phyloP scores from a whole-genome alignment of 352 stramenopile species.

The Phytophthora boehmeriae region DNA sequence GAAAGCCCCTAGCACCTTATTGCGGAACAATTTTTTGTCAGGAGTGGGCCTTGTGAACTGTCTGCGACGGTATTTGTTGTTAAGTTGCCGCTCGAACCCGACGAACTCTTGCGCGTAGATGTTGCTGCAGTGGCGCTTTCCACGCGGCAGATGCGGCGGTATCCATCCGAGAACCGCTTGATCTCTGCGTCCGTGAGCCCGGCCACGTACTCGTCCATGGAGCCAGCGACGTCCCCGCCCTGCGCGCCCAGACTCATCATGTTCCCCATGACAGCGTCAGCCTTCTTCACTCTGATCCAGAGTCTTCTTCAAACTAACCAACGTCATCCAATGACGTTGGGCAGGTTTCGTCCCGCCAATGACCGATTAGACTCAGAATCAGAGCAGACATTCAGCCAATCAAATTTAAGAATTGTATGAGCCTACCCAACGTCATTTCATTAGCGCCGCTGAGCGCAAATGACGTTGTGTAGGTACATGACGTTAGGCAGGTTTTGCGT shows the following conservation, averaged over 20 bases:
- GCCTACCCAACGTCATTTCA: no score
- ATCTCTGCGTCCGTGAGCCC: conserved; percentile 63
- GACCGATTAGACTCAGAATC: no score
- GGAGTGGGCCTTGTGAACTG: conserved; percentile 11
- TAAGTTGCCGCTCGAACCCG: conserved; percentile 24
- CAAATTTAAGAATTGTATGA: no score
- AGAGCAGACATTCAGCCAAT: no score
- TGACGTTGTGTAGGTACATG: no score
- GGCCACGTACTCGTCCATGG: conserved; percentile 53
- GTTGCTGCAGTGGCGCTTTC: conserved; percentile 34
- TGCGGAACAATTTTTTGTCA: conserved; percentile 84
- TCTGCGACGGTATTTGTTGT: conserved; percentile 16
- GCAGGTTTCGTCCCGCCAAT: no score
- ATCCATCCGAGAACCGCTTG: conserved; percentile 76
- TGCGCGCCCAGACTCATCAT: conserved; percentile 62
- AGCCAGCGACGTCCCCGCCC: conserved; percentile 5
- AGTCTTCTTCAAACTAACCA: no score
- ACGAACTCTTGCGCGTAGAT: no score
- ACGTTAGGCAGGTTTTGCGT: not conserved
- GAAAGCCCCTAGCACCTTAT: conserved; percentile 79
- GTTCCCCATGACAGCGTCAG: conserved; percentile 56
- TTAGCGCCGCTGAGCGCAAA: no score
- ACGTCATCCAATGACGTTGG: not conserved
- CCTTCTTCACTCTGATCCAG: conserved; percentile 18
- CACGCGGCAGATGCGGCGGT: conserved; percentile 69